Percentiles rank a stretch among this genome's conserved stretches.
These are phyloP conservation scores for Amphichorda felina DNA, from an alignment of 2,329 filamentous ascomycete species.

Conservation along the genomic window DNA sequence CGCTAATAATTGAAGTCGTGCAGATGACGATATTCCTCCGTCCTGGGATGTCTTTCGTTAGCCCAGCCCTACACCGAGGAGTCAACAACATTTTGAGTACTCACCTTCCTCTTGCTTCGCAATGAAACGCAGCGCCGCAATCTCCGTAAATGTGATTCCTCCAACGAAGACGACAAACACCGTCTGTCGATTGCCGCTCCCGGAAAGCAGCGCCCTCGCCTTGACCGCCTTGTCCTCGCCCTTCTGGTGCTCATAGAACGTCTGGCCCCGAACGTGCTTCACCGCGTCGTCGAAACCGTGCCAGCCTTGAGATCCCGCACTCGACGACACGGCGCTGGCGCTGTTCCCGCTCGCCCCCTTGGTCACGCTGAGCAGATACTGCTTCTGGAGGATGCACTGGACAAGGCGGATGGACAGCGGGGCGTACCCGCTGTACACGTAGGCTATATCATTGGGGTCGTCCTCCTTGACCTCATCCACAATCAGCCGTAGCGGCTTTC, in stretches of 20 bases:
- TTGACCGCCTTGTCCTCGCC: conserved; percentile 88
- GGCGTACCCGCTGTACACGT: conserved; percentile 95
- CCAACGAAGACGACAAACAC: conserved; percentile 95
- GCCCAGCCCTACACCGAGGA: not conserved
- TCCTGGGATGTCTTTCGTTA: conserved; percentile 25
- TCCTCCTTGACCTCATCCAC: conserved; percentile 95
- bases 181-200: conserved; percentile 68
- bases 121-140: conserved; percentile 86
- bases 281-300: conserved; percentile 87
- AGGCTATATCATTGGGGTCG: conserved; percentile 89
- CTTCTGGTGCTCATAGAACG: conserved; percentile 85
- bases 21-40: conserved; percentile 81
- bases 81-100: too few relatives aligned
- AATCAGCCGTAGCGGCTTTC: conserved; percentile 78
- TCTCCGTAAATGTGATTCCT: conserved; percentile 94
- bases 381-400: conserved; percentile 87
- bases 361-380: conserved; percentile 61
- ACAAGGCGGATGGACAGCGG: conserved; percentile 84
- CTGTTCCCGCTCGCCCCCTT: conserved; percentile 38
- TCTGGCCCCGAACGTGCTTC: conserved; percentile 76
- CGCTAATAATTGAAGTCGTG: conserved; percentile 83
- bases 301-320: conserved; percentile 67
- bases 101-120: conserved; percentile 67
- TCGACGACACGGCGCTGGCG: conserved; percentile 16
- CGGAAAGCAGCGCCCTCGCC: conserved; percentile 71